Base-by-base conservation (phyloP, 2,329 filamentous ascomycete species). In the Hirsutella thompsonii region DNA sequence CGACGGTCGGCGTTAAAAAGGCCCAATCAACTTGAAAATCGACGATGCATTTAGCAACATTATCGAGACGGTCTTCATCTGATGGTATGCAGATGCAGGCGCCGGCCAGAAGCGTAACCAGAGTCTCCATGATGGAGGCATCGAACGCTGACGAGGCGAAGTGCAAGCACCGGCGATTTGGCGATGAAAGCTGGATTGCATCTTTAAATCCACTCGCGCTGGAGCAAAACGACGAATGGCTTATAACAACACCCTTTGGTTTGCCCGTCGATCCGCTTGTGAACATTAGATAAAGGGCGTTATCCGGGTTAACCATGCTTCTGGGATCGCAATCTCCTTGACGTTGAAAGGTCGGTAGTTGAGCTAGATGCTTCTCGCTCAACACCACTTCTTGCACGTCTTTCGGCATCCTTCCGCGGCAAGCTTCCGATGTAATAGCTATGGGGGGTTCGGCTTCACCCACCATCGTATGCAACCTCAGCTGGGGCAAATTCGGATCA, bases 251-350 rank as follows among this genome's bases (percentile, higher is more conserved):
- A 1, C 51, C 51, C 14, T 53, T 53, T 0, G 51, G 47, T 6
- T 36, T 51, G 26, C 51, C 51, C 1, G 51, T 53, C 8, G 51
- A 53, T 4, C 51, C 51, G 0, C 49, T 53, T 5, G 51, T 53
- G 18, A 45, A 53, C 5, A 53, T 51, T 8, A 47, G 39, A 5
- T 51, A 47, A 0, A 46, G 47, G 0, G 47, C 42, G 5, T 44
- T 28, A 3, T 47, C 20, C 0, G 23, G 6, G 4, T 3, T 11
- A 18, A 44, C 14, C 19, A 36, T 14, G 28, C 13, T 23, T 16
- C 19, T n/a, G 9, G 35, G 16, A 8, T 2, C 14, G 32, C 32
- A 8, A 8, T 13, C 14, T 18, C 30, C 11, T 5, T 32, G 11
- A 5, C 5, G 5, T 6, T 32, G 30, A 18, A 8, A 18, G 14